Evolutionary conservation across 345 rosid genomes (phyloP), one percentile per base, ranked within the genome.

Genomic region (Gossypium australe): DNA sequence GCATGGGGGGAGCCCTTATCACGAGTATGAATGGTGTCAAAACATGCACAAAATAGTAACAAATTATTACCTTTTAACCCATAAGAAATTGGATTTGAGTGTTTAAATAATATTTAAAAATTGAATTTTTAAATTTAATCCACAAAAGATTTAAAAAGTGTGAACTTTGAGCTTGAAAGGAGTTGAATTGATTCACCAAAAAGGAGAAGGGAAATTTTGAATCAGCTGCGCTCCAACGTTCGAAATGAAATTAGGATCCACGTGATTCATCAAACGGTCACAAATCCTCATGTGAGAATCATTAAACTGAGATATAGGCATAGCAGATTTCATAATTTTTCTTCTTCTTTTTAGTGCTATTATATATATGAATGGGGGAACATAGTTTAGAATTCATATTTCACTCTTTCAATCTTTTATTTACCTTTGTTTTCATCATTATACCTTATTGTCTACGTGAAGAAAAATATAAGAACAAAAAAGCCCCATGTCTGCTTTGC

Each of bases 391-490:
- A 47, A 56, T 73, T 71, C 22, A 45, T 70, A 65, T 41, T 62
- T 78, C 76, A 64, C 66, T 65, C 79, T 62, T 51, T 65, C 29
- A 48, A 11, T 74, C 60, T 71, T 58, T 59, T 57, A 38, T 14
- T 70, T 34, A 9, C 49, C 48, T 51, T n/a, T 29, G 49, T 61
- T 29, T 66, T 80, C 92, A 91, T 93, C 86, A 89, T 87, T 76
- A 81, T 74, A 78, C 87, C 94, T 88, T 91, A 88, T 77, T 87
- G 84, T 88, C 89, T 83, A 88, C 86, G 90, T 80, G 89, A 83
- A 86, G 83, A 41, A 81, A 85, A 43, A 57, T 22, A 53, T 2
- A 53, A 58, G 78, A 71, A 82, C 41, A 77, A 66, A 34, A 34
- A 34, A 34, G 73, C 62, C 83, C 82, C 76, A 76, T 80, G 79